phyloP scores from a whole-genome alignment of 805 yeast genomes.

The Cyberlindnera petersonii region DNA sequence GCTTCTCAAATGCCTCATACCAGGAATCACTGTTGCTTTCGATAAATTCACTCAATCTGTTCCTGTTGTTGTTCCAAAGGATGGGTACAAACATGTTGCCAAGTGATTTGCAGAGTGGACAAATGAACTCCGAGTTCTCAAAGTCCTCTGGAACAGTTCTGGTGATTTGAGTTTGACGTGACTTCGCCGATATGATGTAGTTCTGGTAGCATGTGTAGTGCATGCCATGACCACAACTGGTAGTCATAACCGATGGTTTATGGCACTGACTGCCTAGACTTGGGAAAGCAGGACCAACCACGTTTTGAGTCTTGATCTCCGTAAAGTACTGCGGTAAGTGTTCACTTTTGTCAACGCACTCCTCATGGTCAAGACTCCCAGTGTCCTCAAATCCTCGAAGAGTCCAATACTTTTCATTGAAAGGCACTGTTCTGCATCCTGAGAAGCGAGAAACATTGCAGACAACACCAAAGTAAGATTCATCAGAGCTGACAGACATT shows the following conservation, averaged over 20 bases:
- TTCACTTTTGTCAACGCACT: slow-evolving; percentile 22
- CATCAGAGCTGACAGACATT: slow-evolving; percentile 61
- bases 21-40: slow-evolving; percentile 12
- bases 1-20: slow-evolving; percentile 17
- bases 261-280: slow-evolving; percentile 29
- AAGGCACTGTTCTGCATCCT: slow-evolving; percentile 61
- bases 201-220: slow-evolving; percentile 74
- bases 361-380: slow-evolving; percentile 15
- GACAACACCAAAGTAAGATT: slow-evolving; percentile 67
- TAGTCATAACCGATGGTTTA: slow-evolving; percentile 34
- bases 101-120: slow-evolving; percentile 88
- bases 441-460: slow-evolving; percentile 56
- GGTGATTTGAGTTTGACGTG: slow-evolving; percentile 67
- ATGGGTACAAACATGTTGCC: slow-evolving; percentile 82
- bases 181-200: slow-evolving; percentile 52
- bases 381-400: slow-evolving; percentile 54
- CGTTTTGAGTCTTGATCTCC: slow-evolving; percentile 34
- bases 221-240: slow-evolving; percentile 93
- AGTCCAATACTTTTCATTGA: slow-evolving; percentile 60
- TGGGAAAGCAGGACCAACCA: slow-evolving; percentile 69
- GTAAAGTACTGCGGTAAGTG: slow-evolving; percentile 39
- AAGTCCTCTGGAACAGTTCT: slow-evolving; percentile 76
- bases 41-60: slow-evolving; percentile 18
- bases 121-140: slow-evolving; percentile 68
- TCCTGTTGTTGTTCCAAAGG: slow-evolving; percentile 49